Evolutionary conservation across 352 stramenopile genomes (phyloP).

Genomic region (Globisporangium uncinulatum): DNA sequence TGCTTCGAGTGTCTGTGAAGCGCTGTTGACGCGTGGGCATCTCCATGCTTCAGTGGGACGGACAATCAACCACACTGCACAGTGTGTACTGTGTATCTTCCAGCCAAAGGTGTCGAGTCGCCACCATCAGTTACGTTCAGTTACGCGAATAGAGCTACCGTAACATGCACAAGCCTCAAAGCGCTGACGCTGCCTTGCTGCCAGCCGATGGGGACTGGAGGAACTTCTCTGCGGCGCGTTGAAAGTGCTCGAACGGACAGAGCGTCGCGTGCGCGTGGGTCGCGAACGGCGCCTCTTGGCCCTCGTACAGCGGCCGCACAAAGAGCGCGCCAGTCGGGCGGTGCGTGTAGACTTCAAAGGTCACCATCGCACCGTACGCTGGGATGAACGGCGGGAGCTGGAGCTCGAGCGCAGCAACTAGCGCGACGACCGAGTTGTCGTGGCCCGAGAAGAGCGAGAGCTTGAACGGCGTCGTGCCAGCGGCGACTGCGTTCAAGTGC

Average conservation of each 20-base stretch:
- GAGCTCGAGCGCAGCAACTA: constrained; percentile 60
- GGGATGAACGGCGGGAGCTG: constrained; percentile 47
- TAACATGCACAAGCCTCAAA: constrained; percentile 1
- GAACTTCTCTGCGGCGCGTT: constrained; percentile 39
- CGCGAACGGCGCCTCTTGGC: constrained; percentile 31
- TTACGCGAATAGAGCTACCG: background rate
- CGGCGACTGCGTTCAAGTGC: constrained; percentile 32
- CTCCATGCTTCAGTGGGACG: background rate
- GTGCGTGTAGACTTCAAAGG: constrained; percentile 61
- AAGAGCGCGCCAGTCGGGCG: constrained; percentile 33
- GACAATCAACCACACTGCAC: too few species aligned
- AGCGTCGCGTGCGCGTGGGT: constrained; percentile 34
- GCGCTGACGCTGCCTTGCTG: constrained; percentile 6
- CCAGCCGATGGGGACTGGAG: constrained; percentile 21
- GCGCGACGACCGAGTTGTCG: constrained; percentile 75
- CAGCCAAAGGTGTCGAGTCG: too few species aligned
- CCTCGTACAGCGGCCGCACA: constrained; percentile 52
- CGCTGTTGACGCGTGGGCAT: background rate
- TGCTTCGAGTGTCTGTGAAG: background rate
- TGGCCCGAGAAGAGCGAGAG: constrained; percentile 74
- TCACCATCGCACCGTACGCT: constrained; percentile 67
- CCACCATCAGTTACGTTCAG: too few species aligned
- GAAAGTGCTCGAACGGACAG: constrained; percentile 53
- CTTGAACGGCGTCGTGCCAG: constrained; percentile 25
- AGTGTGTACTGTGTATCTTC: too few species aligned